Evolutionary conservation across 306 rosid species (phyloP), one percentile per base, ranked within the genome.

Genomic region (Purshia tridentata): DNA sequence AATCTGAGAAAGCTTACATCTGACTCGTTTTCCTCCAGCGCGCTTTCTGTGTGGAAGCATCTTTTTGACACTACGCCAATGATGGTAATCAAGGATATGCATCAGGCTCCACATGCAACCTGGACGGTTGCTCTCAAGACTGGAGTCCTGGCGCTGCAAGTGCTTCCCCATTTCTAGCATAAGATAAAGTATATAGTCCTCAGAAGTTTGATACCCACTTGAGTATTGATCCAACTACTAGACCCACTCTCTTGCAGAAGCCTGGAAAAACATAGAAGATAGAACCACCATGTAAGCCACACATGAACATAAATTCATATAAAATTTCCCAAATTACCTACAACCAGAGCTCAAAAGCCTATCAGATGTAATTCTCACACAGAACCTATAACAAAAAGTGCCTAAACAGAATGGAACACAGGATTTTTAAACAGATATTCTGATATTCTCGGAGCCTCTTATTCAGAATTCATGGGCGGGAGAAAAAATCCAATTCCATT

Each of bases 61-160:
- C 73, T 81, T 90, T 69, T 86, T 93, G 75, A 86, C 91, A 39
- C 46, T 73, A 69, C 65, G 81, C 98, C 98, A 92, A 6, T 72
- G 85, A 77, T 93, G 97, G 72, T 83, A 74, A 68, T 88, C 81
- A 70, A 93, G 87, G 23, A 84, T 72, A 63, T 88, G 83, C 70
- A 86, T 71, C 69, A 88, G 78, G 74, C 91, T 84, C 88, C 92
- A 84, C 85, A 84, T 86, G 80, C 97, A 89, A 66, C 97, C 92
- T 45, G 84, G 87, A 68, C 81, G 72, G 67, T 69, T 77, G 29
- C 79, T 73, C 71, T 73, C 86, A 73, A 82, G 20, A 8, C 70
- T 56, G 18, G 94, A 74, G 47, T 85, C 74, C 53, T 72, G 77
- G 40, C 81, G 81, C 72, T 79, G 23, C 80, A 86, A 48, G 9